phyloP scores from a whole-genome alignment of 805 yeast genomes.

The Priceomyces castillae region DNA sequence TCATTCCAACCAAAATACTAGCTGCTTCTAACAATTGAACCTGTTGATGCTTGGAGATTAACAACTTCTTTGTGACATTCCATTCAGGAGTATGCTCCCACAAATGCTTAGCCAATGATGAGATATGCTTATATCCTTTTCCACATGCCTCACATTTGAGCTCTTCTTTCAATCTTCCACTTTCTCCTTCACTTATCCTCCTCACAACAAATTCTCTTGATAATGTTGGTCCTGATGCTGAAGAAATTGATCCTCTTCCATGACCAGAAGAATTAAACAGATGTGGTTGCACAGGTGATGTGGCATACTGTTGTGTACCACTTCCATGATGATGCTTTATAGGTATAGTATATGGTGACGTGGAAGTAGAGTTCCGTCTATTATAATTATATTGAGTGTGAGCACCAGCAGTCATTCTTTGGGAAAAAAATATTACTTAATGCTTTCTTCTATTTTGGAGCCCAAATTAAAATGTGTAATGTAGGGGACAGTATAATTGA shows the following conservation, averaged over 20 bases:
- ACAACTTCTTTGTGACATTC: constrained; percentile 78
- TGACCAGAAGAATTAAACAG: constrained; percentile 6
- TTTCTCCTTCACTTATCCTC: constrained; percentile 81
- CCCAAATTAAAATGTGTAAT: background rate
- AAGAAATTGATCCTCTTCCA: constrained; percentile 17
- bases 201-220: constrained; percentile 74
- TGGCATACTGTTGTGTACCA: constrained; percentile 8
- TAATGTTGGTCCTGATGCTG: constrained; percentile 41
- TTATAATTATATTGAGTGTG: constrained; percentile 25
- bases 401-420: constrained; percentile 7
- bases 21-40: constrained; percentile 81
- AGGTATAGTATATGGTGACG: constrained; percentile 31
- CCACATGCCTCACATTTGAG: constrained; percentile 89
- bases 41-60: constrained; percentile 85
- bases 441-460: background rate
- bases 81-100: constrained; percentile 97
- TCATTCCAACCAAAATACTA: constrained; percentile 74
- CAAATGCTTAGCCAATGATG: constrained; percentile 81
- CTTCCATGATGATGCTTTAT: constrained; percentile 20
- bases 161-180: constrained; percentile 80
- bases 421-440: background rate
- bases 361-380: constrained; percentile 24
- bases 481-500: background rate
- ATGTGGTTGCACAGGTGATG: constrained; percentile 1
- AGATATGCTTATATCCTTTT: constrained; percentile 84